These are phyloP conservation scores for Truncatella angustata DNA, from an alignment of 2,329 filamentous ascomycete species.

Conservation along the genomic window DNA sequence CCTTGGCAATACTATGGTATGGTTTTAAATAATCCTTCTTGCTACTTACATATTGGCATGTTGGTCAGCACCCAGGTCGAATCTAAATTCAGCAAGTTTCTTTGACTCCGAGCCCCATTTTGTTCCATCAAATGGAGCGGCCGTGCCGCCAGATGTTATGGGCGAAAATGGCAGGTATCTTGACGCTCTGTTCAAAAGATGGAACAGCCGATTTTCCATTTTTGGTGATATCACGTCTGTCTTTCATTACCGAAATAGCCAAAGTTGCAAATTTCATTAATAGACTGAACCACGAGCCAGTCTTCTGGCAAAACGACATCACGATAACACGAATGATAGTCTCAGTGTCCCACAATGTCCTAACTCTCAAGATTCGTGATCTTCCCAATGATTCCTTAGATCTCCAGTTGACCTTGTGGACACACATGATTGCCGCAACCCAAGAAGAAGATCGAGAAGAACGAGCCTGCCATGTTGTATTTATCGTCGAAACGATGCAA, in stretches of 20 bases:
- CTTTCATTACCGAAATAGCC: constrained; percentile 21
- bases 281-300: constrained; percentile 10
- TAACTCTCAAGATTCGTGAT: constrained; percentile 21
- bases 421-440: constrained; percentile 22
- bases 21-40: background rate
- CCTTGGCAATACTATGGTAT: constrained; percentile 27
- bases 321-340: constrained; percentile 20
- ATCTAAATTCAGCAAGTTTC: constrained; percentile 24
- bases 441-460: constrained; percentile 19
- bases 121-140: constrained; percentile 16
- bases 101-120: constrained; percentile 21
- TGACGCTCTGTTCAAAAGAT: constrained; percentile 17
- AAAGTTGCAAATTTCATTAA: constrained; percentile 25
- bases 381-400: constrained; percentile 18
- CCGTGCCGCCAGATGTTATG: constrained; percentile 19
- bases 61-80: constrained; percentile 17
- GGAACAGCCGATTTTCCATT: constrained; percentile 19
- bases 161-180: constrained; percentile 18
- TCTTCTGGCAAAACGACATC: constrained; percentile 25
- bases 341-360: constrained; percentile 23
- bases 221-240: constrained; percentile 23
- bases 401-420: constrained; percentile 27
- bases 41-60: background rate
- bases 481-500: constrained; percentile 24
- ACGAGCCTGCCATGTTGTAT: constrained; percentile 22